phyloP scores from a whole-genome alignment of 2,329 filamentous ascomycete species.

The Pseudogymnoascus sp. region DNA sequence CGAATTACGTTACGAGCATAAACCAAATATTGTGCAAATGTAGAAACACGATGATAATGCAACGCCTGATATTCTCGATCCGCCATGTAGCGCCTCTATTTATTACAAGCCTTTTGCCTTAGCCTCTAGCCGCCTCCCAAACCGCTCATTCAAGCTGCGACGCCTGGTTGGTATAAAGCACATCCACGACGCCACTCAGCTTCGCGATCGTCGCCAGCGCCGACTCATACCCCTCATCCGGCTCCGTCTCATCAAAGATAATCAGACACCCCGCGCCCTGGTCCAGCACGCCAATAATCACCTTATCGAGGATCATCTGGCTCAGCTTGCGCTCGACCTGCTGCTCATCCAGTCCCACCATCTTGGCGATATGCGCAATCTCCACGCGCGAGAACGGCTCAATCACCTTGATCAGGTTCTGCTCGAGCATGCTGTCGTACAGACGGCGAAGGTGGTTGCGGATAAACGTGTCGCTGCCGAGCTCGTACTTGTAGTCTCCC shows the following conservation, averaged over 20 bases:
- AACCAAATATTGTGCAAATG: background rate
- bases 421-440: slow-evolving; percentile 98
- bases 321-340: slow-evolving; percentile 97
- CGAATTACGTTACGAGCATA: slow-evolving; percentile 2
- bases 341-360: slow-evolving; percentile 91
- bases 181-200: slow-evolving; percentile 93
- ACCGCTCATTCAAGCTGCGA: slow-evolving; percentile 78
- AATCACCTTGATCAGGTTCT: slow-evolving; percentile 99
- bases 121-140: background rate
- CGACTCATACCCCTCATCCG: slow-evolving; percentile 89
- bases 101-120: slow-evolving; percentile 4
- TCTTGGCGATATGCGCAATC: slow-evolving; percentile 92
- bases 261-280: slow-evolving; percentile 97
- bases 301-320: slow-evolving; percentile 99
- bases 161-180: slow-evolving; percentile 95
- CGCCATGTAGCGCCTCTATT: slow-evolving; percentile 9
- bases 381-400: slow-evolving; percentile 97
- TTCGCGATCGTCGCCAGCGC: slow-evolving; percentile 94
- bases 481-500: slow-evolving; percentile 82
- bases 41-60: background rate
- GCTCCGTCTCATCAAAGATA: slow-evolving; percentile 89
- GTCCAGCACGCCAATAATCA: slow-evolving; percentile 94
- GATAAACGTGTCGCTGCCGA: slow-evolving; percentile 92
- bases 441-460: slow-evolving; percentile 90
- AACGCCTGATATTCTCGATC: slow-evolving; percentile 7